phyloP scores from a whole-genome alignment of 805 yeast genomes.

The Naumovozyma baii region DNA sequence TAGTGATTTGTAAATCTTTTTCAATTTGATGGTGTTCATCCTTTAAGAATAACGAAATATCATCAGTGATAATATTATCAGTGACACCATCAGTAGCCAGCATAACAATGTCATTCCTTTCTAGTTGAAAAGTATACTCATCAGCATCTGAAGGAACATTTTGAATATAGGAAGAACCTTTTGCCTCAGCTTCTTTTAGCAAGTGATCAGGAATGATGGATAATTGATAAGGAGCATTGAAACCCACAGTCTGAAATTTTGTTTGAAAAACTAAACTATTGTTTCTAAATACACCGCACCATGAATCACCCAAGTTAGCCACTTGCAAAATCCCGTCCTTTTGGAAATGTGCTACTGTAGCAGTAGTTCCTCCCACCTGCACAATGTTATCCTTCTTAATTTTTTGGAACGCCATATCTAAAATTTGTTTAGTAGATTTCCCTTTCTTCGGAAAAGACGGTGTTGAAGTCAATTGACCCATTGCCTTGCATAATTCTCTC shows the following conservation, averaged over 20 bases:
- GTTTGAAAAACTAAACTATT: slow-evolving; percentile 55
- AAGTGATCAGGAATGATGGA: slow-evolving; percentile 69
- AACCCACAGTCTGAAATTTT: slow-evolving; percentile 70
- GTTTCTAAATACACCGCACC: slow-evolving; percentile 78
- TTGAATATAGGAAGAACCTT: slow-evolving; percentile 55
- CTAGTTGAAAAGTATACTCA: slow-evolving; percentile 51
- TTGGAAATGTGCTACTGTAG: slow-evolving; percentile 68
- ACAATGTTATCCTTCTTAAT: slow-evolving; percentile 49
- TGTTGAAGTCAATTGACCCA: slow-evolving; percentile 30
- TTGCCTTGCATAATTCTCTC: slow-evolving; percentile 58
- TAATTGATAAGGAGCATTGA: slow-evolving; percentile 87
- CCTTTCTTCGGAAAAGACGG: slow-evolving; percentile 5
- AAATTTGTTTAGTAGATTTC: slow-evolving; percentile 37
- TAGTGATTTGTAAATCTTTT: slow-evolving; percentile 36
- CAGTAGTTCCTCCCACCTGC: slow-evolving; percentile 89
- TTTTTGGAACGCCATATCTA: slow-evolving; percentile 46
- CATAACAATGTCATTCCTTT: slow-evolving; percentile 64
- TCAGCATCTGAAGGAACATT: slow-evolving; percentile 67
- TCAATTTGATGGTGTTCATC: slow-evolving; percentile 30
- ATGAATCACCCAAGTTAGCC: slow-evolving; percentile 88
- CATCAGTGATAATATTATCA: slow-evolving; percentile 70
- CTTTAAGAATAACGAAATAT: slow-evolving; percentile 56
- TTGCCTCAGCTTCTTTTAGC: slow-evolving; percentile 41
- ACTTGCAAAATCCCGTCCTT: slow-evolving; percentile 45
- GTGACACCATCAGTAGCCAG: slow-evolving; percentile 92